These are phyloP conservation scores for Strobilomyces dryophilus DNA, from an alignment of 768 basidiomycete genomes.

Conservation along the genomic window DNA sequence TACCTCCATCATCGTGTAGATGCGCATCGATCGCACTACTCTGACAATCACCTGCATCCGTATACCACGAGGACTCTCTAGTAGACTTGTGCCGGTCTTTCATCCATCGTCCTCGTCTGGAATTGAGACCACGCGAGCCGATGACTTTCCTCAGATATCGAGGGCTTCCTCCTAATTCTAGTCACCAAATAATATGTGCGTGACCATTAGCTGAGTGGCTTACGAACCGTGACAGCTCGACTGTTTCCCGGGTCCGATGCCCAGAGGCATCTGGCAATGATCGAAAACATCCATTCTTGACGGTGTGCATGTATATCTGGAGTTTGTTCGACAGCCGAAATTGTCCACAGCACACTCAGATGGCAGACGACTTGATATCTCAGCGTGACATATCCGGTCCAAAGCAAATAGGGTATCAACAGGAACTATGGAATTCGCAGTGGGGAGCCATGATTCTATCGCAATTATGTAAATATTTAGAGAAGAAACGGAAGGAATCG, in stretches of 20 bases:
- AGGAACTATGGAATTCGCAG: conserved; percentile 39
- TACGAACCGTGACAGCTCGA: background rate
- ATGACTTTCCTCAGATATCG: conserved; percentile 39
- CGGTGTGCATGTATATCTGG: conserved; percentile 31
- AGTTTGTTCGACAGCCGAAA: conserved; percentile 33
- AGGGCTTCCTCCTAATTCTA: conserved; percentile 39
- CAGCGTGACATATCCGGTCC: conserved; percentile 34
- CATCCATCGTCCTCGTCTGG: conserved; percentile 20
- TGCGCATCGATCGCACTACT: conserved; percentile 3
- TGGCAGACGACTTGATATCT: conserved; percentile 35
- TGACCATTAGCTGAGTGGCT: conserved; percentile 13
- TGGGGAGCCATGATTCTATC: conserved; percentile 44
- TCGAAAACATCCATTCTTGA: conserved; percentile 2
- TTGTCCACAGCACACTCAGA: conserved; percentile 29
- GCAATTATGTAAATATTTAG: conserved; percentile 40
- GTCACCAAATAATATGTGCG: conserved; percentile 41
- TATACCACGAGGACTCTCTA: conserved; percentile 43
- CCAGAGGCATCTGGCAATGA: no score
- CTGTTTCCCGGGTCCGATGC: no score
- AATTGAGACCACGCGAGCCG: conserved; percentile 30
- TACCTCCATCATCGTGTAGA: conserved; percentile 19
- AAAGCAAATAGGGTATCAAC: conserved; percentile 41
- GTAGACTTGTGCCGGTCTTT: conserved; percentile 32
- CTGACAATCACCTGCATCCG: conserved; percentile 32
- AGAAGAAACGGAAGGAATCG: conserved; percentile 27